phyloP scores from a whole-genome alignment of 768 basidiomycete genomes.

The Psilocybe subaeruginosa region DNA sequence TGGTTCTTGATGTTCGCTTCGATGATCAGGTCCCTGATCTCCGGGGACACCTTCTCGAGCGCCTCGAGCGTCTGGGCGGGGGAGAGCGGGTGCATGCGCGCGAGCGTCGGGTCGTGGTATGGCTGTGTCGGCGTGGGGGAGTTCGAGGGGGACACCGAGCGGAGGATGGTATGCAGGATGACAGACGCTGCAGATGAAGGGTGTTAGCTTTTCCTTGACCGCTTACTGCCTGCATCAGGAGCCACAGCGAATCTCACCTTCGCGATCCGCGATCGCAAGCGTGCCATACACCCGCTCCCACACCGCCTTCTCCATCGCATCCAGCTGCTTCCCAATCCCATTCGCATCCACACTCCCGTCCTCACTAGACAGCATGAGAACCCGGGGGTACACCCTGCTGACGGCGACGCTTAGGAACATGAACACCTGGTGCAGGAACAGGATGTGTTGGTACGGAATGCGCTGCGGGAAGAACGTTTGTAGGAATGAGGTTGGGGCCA shows the following conservation, averaged over 20 bases:
- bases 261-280: slow-evolving; percentile 51
- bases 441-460: slow-evolving; percentile 75
- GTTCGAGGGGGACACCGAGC: slow-evolving; percentile 47
- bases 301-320: slow-evolving; percentile 40
- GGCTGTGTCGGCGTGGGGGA: slow-evolving; percentile 22
- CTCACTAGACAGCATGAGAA: slow-evolving; percentile 45
- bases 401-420: slow-evolving; percentile 75
- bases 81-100: slow-evolving; percentile 38
- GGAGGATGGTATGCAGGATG: slow-evolving; percentile 56
- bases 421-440: slow-evolving; percentile 78
- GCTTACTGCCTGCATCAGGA: background rate
- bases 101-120: slow-evolving; percentile 37
- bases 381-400: slow-evolving; percentile 67
- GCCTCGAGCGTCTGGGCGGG: slow-evolving; percentile 32
- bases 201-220: background rate
- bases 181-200: slow-evolving; percentile 41
- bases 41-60: slow-evolving; percentile 45
- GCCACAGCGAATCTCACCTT: slow-evolving; percentile 40
- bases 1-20: slow-evolving; percentile 64
- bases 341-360: slow-evolving; percentile 14
- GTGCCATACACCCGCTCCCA: slow-evolving; percentile 47
- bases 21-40: slow-evolving; percentile 70
- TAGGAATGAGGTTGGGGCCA: slow-evolving; percentile 20
- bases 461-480: slow-evolving; percentile 60
- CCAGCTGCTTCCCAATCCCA: slow-evolving; percentile 24